Conservation (phyloP, 116 monocot genomes). For the Iris pallida region DNA sequence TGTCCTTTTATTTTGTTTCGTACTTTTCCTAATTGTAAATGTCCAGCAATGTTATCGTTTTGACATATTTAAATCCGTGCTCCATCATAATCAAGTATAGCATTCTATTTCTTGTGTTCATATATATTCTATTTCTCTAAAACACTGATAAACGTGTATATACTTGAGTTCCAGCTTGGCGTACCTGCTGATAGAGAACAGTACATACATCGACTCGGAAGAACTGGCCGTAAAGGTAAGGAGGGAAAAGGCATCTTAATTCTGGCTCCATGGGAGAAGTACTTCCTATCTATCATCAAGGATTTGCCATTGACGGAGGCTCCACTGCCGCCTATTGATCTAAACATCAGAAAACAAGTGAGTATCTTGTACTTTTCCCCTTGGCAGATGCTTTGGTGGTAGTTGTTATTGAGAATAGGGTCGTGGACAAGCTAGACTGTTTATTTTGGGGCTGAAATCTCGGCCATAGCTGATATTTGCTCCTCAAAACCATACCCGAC, state of each 20-base stretch:
- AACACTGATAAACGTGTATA: background rate
- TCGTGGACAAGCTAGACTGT: too few relatives aligned
- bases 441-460: too few relatives aligned
- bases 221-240: constrained; percentile 89
- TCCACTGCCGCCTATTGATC: constrained; percentile 36
- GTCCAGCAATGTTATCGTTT: too few relatives aligned
- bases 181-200: constrained; percentile 76
- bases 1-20: too few relatives aligned
- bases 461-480: too few relatives aligned
- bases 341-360: constrained; percentile 45
- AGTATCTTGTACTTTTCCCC: constrained; percentile 13
- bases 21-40: too few relatives aligned
- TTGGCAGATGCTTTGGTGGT: too few relatives aligned
- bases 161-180: constrained; percentile 39
- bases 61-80: too few relatives aligned
- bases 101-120: too few relatives aligned
- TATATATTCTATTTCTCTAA: background rate
- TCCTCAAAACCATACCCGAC: too few relatives aligned
- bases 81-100: too few relatives aligned
- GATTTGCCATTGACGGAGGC: constrained; percentile 73
- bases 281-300: constrained; percentile 52
- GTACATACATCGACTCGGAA: constrained; percentile 85
- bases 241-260: constrained; percentile 78
- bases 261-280: constrained; percentile 80
- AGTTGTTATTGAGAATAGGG: too few relatives aligned